Percentiles rank a stretch among this genome's conserved stretches.
Evolutionary conservation across 306 rosid genomes (phyloP).

Genomic region (Cajanus cajan): DNA sequence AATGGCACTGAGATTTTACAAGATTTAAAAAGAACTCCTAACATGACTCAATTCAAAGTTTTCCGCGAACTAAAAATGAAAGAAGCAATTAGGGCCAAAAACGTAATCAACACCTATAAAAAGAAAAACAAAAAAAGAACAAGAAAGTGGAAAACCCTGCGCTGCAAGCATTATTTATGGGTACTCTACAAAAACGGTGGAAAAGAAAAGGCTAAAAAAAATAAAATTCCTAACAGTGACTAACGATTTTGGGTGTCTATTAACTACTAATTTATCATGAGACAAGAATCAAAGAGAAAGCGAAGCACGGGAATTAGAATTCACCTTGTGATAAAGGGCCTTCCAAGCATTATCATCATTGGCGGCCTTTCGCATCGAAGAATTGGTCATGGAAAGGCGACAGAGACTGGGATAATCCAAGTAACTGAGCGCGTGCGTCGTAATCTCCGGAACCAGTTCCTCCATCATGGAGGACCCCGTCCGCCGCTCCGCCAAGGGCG

Average conservation of each 20-base stretch:
- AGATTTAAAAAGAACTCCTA: neutral
- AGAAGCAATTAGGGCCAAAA: neutral
- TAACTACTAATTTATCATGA: neutral
- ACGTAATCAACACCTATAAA: neutral
- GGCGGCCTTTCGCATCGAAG: slow-evolving; percentile 93
- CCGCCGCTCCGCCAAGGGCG: slow-evolving; percentile 50
- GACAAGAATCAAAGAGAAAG: neutral
- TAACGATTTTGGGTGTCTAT: no score
- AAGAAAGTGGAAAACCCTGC: neutral
- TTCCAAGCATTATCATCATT: slow-evolving; percentile 99
- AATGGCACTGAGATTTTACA: neutral
- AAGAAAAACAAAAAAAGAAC: no score
- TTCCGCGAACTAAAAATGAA: neutral
- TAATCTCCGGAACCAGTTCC: slow-evolving; percentile 98
- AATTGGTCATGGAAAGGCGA: slow-evolving; percentile 95
- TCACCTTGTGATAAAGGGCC: slow-evolving; percentile 92
- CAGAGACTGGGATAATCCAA: slow-evolving; percentile 94
- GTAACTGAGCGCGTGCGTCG: slow-evolving; percentile 94
- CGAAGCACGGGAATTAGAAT: neutral
- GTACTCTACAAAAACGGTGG: neutral
- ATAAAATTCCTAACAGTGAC: neutral
- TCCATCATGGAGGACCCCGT: slow-evolving; percentile 97
- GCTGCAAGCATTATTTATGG: neutral
- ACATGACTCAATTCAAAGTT: neutral
- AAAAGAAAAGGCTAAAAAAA: neutral